These are phyloP conservation scores for Coemansia sp. DNA, from an alignment of 192 early-diverging fungal species.

Conservation along the genomic window DNA sequence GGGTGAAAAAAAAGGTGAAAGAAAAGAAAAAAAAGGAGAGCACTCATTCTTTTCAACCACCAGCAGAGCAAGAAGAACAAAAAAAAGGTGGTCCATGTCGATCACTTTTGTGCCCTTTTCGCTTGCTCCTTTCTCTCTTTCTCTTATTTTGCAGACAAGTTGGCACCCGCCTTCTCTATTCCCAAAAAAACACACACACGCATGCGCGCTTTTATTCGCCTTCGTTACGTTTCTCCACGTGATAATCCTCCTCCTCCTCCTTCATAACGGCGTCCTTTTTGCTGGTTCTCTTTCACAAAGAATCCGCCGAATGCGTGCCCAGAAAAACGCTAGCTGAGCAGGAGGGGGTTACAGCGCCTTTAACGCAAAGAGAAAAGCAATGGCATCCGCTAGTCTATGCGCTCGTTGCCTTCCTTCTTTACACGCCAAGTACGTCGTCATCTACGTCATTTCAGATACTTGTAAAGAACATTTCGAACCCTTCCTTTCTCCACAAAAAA, in stretches of 20 bases:
- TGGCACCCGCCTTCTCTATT: too few species aligned
- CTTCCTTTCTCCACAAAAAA: background rate
- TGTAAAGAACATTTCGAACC: background rate
- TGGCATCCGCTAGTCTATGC: too few species aligned
- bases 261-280: background rate
- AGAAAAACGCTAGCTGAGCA: too few species aligned
- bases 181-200: too few species aligned
- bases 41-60: background rate
- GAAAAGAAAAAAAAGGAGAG: conserved; percentile 3
- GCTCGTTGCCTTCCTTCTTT: too few species aligned
- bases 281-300: too few species aligned
- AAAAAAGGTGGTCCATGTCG: background rate
- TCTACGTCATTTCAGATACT: background rate
- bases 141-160: too few species aligned
- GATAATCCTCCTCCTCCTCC: background rate
- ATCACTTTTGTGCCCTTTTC: background rate
- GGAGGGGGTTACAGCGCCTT: too few species aligned
- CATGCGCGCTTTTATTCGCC: background rate
- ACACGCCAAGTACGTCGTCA: background rate
- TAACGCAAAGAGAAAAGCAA: too few species aligned
- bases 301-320: too few species aligned
- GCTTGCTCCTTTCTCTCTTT: background rate
- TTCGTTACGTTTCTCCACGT: background rate
- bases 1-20: background rate
- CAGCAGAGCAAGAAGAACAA: background rate